phyloP scores from a whole-genome alignment of 495 filamentous ascomycete genomes.

The Annulohypoxylon maeteangense region DNA sequence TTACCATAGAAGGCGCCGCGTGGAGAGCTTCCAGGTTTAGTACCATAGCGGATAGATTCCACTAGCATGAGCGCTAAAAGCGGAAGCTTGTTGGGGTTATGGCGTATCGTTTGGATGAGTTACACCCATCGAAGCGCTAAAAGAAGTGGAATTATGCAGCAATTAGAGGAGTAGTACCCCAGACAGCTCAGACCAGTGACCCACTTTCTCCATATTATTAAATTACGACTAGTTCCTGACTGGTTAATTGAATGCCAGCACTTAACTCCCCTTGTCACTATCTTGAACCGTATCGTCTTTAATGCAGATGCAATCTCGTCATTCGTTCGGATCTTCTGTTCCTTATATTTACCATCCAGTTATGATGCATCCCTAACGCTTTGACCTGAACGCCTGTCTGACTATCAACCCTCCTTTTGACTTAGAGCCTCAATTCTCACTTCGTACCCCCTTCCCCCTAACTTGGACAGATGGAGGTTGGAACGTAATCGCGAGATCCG shows the following conservation, averaged over 20 bases:
- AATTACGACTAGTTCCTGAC: not conserved
- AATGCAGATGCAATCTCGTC: conserved; percentile 8
- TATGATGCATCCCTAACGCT: not conserved
- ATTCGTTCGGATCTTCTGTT: conserved; percentile 21
- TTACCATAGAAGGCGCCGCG: no score
- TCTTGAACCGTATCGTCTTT: conserved; percentile 28
- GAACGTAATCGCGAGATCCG: conserved; percentile 5
- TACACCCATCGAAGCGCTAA: conserved; percentile 25
- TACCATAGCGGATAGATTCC: not conserved
- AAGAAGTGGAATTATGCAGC: conserved; percentile 9
- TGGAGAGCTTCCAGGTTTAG: no score
- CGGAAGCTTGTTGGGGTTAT: conserved; percentile 19
- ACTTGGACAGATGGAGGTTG: no score
- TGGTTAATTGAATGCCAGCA: not conserved
- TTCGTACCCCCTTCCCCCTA: not conserved
- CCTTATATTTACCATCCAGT: conserved; percentile 3
- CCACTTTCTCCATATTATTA: conserved; percentile 5
- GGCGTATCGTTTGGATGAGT: conserved; percentile 12
- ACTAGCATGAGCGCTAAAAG: conserved; percentile 27
- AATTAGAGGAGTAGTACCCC: conserved; percentile 6
- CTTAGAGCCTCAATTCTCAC: conserved; percentile 27
- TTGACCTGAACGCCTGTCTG: not conserved
- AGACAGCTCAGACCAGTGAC: not conserved
- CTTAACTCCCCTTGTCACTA: not conserved
- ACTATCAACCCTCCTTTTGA: not conserved